Conservation (phyloP, 176 grass and related monocot species). For the Avena eriantha region DNA sequence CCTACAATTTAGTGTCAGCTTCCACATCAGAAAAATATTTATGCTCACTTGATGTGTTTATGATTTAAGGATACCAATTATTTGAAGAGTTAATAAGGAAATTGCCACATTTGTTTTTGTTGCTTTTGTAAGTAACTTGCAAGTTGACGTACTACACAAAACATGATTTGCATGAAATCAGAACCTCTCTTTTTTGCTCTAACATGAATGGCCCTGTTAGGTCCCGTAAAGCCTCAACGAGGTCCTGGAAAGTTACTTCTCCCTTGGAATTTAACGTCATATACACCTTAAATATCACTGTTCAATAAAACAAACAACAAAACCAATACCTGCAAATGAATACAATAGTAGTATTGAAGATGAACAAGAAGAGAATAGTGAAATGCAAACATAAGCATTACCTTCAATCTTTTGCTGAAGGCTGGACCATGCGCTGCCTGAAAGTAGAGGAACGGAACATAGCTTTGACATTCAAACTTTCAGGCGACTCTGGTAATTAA, state of each 20-base stretch:
- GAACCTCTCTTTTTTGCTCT: slow-evolving; percentile 71
- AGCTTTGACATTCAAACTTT: slow-evolving; percentile 70
- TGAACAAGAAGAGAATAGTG: neutral
- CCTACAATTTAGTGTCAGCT: neutral
- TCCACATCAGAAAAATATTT: neutral
- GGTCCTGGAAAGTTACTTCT: slow-evolving; percentile 79
- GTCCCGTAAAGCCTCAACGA: slow-evolving; percentile 59
- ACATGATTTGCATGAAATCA: neutral
- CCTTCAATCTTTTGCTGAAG: slow-evolving; percentile 61
- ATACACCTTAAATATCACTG: slow-evolving; percentile 90
- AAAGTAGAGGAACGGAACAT: slow-evolving; percentile 76
- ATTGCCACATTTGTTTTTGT: neutral
- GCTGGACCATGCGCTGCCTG: slow-evolving; percentile 29
- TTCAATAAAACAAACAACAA: slow-evolving; percentile 20
- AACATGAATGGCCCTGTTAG: slow-evolving; percentile 79
- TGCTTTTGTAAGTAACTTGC: neutral
- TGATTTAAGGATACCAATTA: neutral
- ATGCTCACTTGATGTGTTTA: neutral
- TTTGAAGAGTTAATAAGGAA: neutral
- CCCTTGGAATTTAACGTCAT: slow-evolving; percentile 81
- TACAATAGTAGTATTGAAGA: slow-evolving; percentile 6
- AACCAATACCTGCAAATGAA: slow-evolving; percentile 5
- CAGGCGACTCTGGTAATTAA: neutral
- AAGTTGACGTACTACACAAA: slow-evolving; percentile 6
- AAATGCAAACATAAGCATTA: slow-evolving; percentile 41